These are phyloP conservation scores for Monosporascus sp. DNA, from an alignment of 2,329 filamentous ascomycete genomes.

Conservation along the genomic window DNA sequence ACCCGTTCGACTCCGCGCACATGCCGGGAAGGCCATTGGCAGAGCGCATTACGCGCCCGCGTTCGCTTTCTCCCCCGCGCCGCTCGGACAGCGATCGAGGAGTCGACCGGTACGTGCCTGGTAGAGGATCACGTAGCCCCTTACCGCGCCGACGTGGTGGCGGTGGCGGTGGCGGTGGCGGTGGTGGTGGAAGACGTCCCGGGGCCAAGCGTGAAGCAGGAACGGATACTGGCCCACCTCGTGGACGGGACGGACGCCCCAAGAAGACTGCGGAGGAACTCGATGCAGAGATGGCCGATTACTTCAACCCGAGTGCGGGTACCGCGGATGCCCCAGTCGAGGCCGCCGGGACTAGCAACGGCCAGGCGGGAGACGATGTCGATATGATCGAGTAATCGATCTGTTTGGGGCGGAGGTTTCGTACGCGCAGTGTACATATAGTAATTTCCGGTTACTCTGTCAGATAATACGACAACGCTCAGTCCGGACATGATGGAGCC, in stretches of 20 bases:
- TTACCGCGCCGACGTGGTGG: constrained; percentile 44
- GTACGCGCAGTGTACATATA: too few species aligned
- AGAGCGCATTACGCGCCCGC: constrained; percentile 61
- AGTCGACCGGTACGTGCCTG: constrained; percentile 75
- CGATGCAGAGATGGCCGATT: constrained; percentile 95
- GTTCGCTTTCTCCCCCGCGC: constrained; percentile 53
- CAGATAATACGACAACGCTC: too few species aligned
- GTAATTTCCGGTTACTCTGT: too few species aligned
- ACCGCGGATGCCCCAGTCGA: constrained; percentile 33
- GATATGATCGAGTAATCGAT: constrained; percentile 62
- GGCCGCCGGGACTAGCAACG: constrained; percentile 21
- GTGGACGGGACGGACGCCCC: constrained; percentile 51
- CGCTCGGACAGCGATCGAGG: constrained; percentile 51
- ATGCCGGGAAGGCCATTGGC: constrained; percentile 53
- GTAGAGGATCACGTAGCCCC: constrained; percentile 54
- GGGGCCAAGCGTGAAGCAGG: constrained; percentile 42
- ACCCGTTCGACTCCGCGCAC: constrained; percentile 52
- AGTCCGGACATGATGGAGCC: too few species aligned
- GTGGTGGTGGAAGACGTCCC: constrained; percentile 41
- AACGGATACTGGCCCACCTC: constrained; percentile 36
- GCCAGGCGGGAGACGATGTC: constrained; percentile 47
- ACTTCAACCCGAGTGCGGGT: constrained; percentile 57
- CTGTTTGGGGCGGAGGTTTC: neutral
- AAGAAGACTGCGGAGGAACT: constrained; percentile 89
- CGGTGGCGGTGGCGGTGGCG: constrained; percentile 39